These are phyloP conservation scores for Penicillium sp. DNA, from an alignment of 2,329 filamentous ascomycete species.

Conservation along the genomic window DNA sequence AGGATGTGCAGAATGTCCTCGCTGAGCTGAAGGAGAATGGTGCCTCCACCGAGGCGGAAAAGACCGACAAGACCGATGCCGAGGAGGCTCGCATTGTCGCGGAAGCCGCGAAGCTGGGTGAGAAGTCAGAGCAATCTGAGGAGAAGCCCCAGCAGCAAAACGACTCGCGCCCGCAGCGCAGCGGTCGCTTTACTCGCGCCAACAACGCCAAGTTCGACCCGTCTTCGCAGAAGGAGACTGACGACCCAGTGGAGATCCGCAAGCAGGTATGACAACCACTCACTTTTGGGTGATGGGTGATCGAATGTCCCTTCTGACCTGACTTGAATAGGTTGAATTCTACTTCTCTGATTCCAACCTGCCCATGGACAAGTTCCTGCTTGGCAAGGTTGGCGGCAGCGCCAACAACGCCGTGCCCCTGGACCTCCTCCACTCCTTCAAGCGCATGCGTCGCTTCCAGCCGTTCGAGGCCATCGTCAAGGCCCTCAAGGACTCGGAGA, in stretches of 20 bases:
- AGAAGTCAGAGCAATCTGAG: constrained; percentile 34
- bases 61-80: constrained; percentile 21
- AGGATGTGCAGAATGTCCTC: constrained; percentile 43
- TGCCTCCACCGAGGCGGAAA: constrained; percentile 13
- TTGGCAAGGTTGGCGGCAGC: constrained; percentile 67
- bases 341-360: constrained; percentile 94
- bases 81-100: constrained; percentile 36
- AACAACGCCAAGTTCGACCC: constrained; percentile 68
- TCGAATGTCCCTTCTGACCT: constrained; percentile 3
- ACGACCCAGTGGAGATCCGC: constrained; percentile 74
- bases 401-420: constrained; percentile 70
- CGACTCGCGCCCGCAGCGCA: constrained; percentile 17
- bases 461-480: constrained; percentile 76
- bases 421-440: constrained; percentile 75
- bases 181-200: constrained; percentile 9
- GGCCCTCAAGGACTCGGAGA: constrained; percentile 70
- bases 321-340: constrained; percentile 67
- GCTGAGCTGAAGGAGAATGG: constrained; percentile 38
- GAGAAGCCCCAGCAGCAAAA: constrained; percentile 26
- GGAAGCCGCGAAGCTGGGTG: constrained; percentile 32
- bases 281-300: background rate
- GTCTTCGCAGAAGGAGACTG: constrained; percentile 60
- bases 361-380: constrained; percentile 79
- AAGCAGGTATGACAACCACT: constrained; percentile 57
- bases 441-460: constrained; percentile 93